phyloP scores from a whole-genome alignment of 176 grass and related monocot species.

The Oropetium thomaeum region DNA sequence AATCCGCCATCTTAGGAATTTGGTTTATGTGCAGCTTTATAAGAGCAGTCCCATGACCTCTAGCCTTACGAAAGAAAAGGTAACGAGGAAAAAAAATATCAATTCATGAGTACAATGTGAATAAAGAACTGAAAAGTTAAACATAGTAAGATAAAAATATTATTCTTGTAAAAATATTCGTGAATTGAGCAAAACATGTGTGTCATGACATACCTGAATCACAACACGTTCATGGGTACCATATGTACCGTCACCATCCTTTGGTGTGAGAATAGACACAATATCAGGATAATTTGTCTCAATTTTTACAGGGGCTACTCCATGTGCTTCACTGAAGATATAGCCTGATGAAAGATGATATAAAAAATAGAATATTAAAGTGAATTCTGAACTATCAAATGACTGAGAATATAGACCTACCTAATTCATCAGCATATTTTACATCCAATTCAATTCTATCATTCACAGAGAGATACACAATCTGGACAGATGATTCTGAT shows the following conservation, averaged over 20 bases:
- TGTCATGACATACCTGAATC: conserved; percentile 51
- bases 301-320: conserved; percentile 75
- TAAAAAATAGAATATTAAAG: conserved; percentile 8
- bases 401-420: conserved; percentile 36
- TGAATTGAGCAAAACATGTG: conserved; percentile 15
- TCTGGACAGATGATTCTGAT: conserved; percentile 68
- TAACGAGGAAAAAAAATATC: not conserved
- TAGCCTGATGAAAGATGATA: conserved; percentile 55
- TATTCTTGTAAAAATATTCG: not conserved
- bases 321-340: conserved; percentile 81
- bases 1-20: conserved; percentile 70
- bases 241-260: conserved; percentile 56
- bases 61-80: conserved; percentile 51
- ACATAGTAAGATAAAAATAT: conserved; percentile 3
- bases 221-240: conserved; percentile 44
- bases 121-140: conserved; percentile 19
- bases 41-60: conserved; percentile 73
- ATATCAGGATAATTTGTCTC: conserved; percentile 95
- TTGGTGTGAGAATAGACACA: conserved; percentile 65
- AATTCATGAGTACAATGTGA: conserved; percentile 20
- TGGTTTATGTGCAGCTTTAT: conserved; percentile 60
- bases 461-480: conserved; percentile 52
- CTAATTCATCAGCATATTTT: conserved; percentile 89
- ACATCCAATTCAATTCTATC: conserved; percentile 73
- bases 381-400: conserved; percentile 10